These are phyloP conservation scores for Mucor irregularis DNA, from an alignment of 371 early-diverging fungal genomes.

Conservation along the genomic window DNA sequence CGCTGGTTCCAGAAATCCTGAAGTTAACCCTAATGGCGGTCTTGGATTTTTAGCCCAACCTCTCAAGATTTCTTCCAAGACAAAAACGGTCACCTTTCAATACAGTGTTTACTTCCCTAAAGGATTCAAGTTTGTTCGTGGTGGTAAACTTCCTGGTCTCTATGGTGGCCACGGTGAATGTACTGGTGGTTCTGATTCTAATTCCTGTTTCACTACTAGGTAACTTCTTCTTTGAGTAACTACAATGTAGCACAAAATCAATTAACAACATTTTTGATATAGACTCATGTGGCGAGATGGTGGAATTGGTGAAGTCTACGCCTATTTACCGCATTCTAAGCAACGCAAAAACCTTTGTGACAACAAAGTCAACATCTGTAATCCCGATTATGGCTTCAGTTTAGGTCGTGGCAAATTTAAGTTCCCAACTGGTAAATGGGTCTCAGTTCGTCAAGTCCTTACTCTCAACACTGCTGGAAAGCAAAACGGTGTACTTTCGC, in stretches of 20 bases:
- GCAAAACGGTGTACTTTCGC: constrained; percentile 43
- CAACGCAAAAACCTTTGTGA: constrained; percentile 50
- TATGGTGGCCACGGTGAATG: constrained; percentile 57
- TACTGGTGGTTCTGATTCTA: constrained; percentile 57
- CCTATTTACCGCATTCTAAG: constrained; percentile 52
- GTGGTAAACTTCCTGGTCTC: constrained; percentile 60
- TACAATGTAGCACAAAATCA: constrained; percentile 4
- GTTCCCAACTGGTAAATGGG: constrained; percentile 60
- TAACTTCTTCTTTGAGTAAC: constrained; percentile 8
- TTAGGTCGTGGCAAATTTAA: constrained; percentile 60
- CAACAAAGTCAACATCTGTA: constrained; percentile 51
- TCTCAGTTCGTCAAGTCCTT: constrained; percentile 53
- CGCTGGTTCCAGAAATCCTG: constrained; percentile 19
- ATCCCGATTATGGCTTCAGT: constrained; percentile 62
- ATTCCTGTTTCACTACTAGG: constrained; percentile 61
- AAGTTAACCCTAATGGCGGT: constrained; percentile 17
- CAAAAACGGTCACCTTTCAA: constrained; percentile 32
- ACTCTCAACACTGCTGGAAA: constrained; percentile 57
- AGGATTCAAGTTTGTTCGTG: constrained; percentile 56
- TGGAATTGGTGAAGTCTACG: constrained; percentile 66
- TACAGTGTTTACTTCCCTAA: constrained; percentile 55
- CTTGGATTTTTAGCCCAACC: constrained; percentile 24
- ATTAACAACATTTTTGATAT: not conserved
- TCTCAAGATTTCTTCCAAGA: constrained; percentile 21
- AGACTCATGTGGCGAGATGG: constrained; percentile 64